Conservation (phyloP, 179 eudicot genomes). For the Beta corolliflora region DNA sequence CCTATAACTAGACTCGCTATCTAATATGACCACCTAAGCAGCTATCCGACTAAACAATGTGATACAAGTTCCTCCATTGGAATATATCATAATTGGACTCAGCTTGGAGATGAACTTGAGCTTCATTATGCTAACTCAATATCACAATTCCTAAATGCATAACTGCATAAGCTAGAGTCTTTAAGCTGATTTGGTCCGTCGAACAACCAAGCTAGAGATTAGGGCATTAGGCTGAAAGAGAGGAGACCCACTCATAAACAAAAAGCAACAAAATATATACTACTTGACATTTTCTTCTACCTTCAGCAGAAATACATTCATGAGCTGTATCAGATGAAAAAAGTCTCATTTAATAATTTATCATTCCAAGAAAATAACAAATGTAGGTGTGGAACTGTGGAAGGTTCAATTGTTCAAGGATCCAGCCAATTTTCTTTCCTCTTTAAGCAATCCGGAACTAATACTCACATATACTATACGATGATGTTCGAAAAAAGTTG, state of each 20-base stretch:
- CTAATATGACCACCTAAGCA: neutral
- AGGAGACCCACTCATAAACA: too few species aligned
- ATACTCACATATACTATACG: too few species aligned
- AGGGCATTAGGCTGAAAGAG: neutral
- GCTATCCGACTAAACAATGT: neutral
- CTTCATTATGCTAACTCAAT: neutral
- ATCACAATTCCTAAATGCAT: neutral
- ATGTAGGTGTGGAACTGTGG: too few species aligned
- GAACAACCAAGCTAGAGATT: neutral
- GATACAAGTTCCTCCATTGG: neutral
- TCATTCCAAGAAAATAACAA: too few species aligned
- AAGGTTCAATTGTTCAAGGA: neutral
- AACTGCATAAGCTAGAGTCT: neutral
- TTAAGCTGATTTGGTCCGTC: neutral
- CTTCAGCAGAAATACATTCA: neutral
- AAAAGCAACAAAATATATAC: too few species aligned
- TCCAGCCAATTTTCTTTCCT: neutral
- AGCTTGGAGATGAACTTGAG: neutral
- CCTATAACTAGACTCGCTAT: neutral
- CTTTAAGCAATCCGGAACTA: neutral
- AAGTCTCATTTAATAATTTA: neutral
- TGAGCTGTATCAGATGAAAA: neutral
- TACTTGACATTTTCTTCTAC: too few species aligned
- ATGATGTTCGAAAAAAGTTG: too few species aligned
- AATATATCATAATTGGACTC: too few species aligned